Conservation (phyloP, 495 filamentous ascomycete genomes). For the Corynascus novoguineensis region DNA sequence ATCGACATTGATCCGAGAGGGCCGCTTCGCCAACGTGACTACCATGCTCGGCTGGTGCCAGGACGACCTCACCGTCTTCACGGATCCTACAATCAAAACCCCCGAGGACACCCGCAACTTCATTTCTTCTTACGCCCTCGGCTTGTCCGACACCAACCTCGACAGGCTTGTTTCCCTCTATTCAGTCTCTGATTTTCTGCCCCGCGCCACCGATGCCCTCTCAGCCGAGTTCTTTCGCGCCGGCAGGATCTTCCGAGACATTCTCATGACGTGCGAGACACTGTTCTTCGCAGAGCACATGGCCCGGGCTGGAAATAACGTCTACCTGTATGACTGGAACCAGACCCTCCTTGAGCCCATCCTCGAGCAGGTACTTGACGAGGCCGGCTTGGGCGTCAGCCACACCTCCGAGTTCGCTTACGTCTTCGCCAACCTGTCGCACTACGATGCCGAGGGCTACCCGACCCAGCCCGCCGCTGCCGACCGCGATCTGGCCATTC, state of each 20-base stretch:
- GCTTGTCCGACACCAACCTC: background rate
- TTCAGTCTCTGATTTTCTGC: background rate
- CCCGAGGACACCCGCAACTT: background rate
- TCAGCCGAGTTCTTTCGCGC: background rate
- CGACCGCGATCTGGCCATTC: background rate
- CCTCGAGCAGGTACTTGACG: background rate
- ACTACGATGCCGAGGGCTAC: background rate
- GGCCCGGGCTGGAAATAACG: background rate
- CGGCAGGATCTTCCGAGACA: background rate
- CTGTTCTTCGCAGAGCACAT: background rate
- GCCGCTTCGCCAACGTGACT: constrained; percentile 1
- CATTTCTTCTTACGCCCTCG: background rate
- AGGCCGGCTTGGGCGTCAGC: background rate
- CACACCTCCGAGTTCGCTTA: constrained; percentile 2
- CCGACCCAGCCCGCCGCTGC: background rate
- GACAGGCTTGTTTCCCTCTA: background rate
- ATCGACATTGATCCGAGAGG: background rate
- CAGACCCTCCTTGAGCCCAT: background rate
- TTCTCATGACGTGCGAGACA: background rate
- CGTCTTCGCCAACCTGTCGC: background rate
- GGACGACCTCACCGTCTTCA: constrained; percentile 3
- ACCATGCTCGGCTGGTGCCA: constrained; percentile 4
- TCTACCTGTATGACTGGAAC: constrained; percentile 5
- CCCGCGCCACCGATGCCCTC: background rate
- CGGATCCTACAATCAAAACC: background rate